phyloP scores from a whole-genome alignment of 768 basidiomycete species.

The Mrakia frigida region DNA sequence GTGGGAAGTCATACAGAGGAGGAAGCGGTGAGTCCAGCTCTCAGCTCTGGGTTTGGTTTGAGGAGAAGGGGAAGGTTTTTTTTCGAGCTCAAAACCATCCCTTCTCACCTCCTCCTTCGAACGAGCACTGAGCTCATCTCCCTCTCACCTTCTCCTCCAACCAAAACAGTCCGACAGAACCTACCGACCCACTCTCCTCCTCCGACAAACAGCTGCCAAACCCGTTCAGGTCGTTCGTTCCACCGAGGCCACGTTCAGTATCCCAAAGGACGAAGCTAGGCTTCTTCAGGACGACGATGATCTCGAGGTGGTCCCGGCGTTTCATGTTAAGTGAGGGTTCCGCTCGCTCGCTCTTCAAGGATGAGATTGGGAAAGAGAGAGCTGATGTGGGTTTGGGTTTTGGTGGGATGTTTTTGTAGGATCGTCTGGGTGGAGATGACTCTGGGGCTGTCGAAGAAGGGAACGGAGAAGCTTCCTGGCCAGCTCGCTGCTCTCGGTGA shows the following conservation, averaged over 20 bases:
- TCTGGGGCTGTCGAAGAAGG: background rate
- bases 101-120: background rate
- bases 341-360: background rate
- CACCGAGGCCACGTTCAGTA: background rate
- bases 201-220: background rate
- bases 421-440: background rate
- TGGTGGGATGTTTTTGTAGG: background rate
- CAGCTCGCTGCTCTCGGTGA: slow-evolving; percentile 11
- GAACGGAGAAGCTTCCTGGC: background rate
- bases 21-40: no score
- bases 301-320: background rate
- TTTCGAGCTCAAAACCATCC: background rate
- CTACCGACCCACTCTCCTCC: background rate
- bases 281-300: background rate
- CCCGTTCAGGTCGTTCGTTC: background rate
- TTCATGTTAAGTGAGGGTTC: background rate
- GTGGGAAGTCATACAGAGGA: no score
- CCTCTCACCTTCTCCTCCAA: background rate
- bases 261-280: background rate
- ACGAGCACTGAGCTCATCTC: background rate
- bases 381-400: no score
- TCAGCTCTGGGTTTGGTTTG: no score
- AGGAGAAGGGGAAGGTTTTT: no score
- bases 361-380: background rate
- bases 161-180: background rate